These are phyloP conservation scores for Radiomyces spectabilis DNA, from an alignment of 192 early-diverging fungal species.

Conservation along the genomic window DNA sequence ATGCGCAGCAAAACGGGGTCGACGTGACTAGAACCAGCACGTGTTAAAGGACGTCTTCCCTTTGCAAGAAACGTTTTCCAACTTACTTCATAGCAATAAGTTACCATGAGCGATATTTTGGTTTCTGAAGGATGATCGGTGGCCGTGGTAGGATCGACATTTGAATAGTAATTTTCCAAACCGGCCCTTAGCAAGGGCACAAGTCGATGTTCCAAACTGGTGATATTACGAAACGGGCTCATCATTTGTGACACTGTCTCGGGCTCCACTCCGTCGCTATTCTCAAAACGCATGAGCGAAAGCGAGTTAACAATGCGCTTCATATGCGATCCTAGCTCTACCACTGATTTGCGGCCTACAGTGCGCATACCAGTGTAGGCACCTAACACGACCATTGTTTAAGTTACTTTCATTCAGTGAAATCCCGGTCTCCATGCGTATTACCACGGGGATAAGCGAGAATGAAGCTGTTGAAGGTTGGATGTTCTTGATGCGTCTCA, in stretches of 20 bases:
- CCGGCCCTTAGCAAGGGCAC: constrained; percentile 34
- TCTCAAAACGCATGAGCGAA: constrained; percentile 33
- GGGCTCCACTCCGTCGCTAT: constrained; percentile 8
- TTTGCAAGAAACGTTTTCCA: not conserved
- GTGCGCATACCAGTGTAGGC: constrained; percentile 64
- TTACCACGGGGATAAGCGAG: constrained; percentile 26
- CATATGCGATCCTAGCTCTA: constrained; percentile 49
- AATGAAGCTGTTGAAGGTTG: constrained; percentile 22
- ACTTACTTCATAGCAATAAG: constrained; percentile 43
- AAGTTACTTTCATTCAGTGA: too few relatives aligned
- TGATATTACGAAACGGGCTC: constrained; percentile 26
- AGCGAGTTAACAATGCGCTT: constrained; percentile 43
- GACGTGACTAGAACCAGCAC: constrained; percentile 10
- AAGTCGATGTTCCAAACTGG: constrained; percentile 18
- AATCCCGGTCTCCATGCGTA: too few relatives aligned
- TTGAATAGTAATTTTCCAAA: constrained; percentile 36
- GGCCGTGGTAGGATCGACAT: constrained; percentile 13
- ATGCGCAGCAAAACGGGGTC: constrained; percentile 28
- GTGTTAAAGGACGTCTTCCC: not conserved
- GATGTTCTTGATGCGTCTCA: not conserved
- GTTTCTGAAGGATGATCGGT: constrained; percentile 24
- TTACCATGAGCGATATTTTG: constrained; percentile 50
- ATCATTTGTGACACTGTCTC: constrained; percentile 13
- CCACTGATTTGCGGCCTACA: constrained; percentile 35
- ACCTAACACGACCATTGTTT: too few relatives aligned